Evolutionary conservation across 805 yeast species (phyloP).

Genomic region (Saccharomycopsis schoenii): DNA sequence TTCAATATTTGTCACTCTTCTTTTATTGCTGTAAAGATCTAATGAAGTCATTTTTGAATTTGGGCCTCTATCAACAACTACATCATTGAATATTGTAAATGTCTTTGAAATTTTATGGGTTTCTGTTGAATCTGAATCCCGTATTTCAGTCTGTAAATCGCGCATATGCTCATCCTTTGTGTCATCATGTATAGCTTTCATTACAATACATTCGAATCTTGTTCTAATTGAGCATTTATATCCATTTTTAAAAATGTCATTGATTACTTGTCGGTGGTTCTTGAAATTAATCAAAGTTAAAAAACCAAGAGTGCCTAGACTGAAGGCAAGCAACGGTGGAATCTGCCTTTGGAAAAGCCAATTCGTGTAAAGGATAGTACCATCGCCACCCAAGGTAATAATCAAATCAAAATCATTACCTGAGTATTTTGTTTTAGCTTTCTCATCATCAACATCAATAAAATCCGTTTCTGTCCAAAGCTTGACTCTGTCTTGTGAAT

Average conservation of each 20-base stretch:
- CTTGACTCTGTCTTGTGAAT: constrained; percentile 16
- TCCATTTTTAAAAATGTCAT: constrained; percentile 28
- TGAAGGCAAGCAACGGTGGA: constrained; percentile 86
- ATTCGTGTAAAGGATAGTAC: constrained; percentile 85
- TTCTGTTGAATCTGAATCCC: background rate
- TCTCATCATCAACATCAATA: background rate
- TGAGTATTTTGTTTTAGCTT: constrained; percentile 10
- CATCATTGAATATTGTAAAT: constrained; percentile 37
- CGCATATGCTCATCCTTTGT: background rate
- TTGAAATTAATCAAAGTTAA: constrained; percentile 79
- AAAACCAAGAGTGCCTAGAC: constrained; percentile 88
- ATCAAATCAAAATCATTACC: constrained; percentile 59
- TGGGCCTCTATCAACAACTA: constrained; percentile 44
- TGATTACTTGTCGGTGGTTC: constrained; percentile 10
- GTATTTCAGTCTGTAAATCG: background rate
- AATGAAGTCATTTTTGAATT: constrained; percentile 41
- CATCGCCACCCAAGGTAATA: constrained; percentile 92
- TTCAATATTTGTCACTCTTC: constrained; percentile 47
- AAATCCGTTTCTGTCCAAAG: constrained; percentile 34
- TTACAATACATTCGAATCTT: constrained; percentile 41
- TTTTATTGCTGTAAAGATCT: constrained; percentile 39
- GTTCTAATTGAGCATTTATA: constrained; percentile 38
- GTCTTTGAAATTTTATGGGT: background rate
- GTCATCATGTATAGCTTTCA: constrained; percentile 19
- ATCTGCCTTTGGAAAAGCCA: constrained; percentile 75